Evolutionary conservation across 306 rosid genomes (phyloP).

Genomic region (Benincasa hispida): DNA sequence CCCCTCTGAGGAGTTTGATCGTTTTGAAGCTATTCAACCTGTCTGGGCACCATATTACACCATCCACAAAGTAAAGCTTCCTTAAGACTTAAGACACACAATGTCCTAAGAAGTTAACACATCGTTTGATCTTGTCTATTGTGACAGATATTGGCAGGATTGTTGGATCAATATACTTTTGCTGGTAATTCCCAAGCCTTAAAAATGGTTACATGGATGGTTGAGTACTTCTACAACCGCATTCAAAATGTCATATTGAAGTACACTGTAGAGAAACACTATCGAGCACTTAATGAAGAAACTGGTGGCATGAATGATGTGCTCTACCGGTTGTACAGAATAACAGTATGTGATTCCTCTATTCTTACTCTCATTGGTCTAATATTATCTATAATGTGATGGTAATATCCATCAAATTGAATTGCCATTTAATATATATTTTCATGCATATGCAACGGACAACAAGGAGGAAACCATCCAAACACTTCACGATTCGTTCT

Average conservation of each 20-base stretch:
- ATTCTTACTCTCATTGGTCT: slow-evolving; percentile 1
- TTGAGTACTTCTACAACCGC: slow-evolving; percentile 75
- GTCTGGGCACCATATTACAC: slow-evolving; percentile 99
- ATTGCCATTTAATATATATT: neutral
- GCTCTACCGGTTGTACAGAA: slow-evolving; percentile 54
- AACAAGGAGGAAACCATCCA: neutral
- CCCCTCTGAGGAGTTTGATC: slow-evolving; percentile 63
- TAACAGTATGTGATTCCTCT: slow-evolving; percentile 43
- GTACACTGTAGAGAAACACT: slow-evolving; percentile 44
- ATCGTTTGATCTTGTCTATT: neutral
- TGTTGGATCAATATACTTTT: slow-evolving; percentile 64
- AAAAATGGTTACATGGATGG: slow-evolving; percentile 66
- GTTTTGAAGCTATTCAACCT: slow-evolving; percentile 34
- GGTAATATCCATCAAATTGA: neutral
- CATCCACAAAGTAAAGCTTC: slow-evolving; percentile 67
- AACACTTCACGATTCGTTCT: neutral
- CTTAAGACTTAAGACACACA: neutral
- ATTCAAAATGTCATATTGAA: slow-evolving; percentile 50
- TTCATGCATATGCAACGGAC: neutral
- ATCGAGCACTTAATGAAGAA: slow-evolving; percentile 59
- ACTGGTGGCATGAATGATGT: slow-evolving; percentile 98
- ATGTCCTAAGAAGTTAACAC: neutral
- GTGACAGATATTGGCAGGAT: slow-evolving; percentile 72
- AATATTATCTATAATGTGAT: neutral
- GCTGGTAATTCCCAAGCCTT: slow-evolving; percentile 55